Percentiles rank a stretch among this genome's conserved stretches.
phyloP scores from a whole-genome alignment of 2,329 filamentous ascomycete genomes.

The Thelonectria olida region DNA sequence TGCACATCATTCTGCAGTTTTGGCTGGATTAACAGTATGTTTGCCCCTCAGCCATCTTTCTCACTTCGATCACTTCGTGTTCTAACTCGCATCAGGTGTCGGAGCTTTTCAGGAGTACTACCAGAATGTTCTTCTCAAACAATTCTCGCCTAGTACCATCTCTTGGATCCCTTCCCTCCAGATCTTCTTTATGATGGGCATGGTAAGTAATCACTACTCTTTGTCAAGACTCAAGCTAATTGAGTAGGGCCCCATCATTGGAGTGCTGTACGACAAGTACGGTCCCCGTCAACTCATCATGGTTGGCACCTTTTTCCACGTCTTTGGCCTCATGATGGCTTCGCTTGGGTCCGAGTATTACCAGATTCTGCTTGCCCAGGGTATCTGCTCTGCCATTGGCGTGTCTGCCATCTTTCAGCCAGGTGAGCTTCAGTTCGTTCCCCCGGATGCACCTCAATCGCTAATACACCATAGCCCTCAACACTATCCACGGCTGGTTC shows the following conservation, averaged over 20 bases:
- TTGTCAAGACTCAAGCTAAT: neutral
- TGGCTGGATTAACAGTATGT: conserved; percentile 56
- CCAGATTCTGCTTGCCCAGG: conserved; percentile 53
- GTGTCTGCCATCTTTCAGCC: conserved; percentile 46
- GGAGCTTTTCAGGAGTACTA: conserved; percentile 69
- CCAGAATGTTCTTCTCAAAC: conserved; percentile 54
- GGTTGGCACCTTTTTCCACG: conserved; percentile 62
- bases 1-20: conserved; percentile 51
- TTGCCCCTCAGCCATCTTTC: no score
- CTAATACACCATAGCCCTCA: conserved; percentile 42
- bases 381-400: conserved; percentile 48
- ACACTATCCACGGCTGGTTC: conserved; percentile 47
- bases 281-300: conserved; percentile 68
- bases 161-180: conserved; percentile 68
- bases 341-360: conserved; percentile 55
- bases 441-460: no score
- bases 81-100: conserved; percentile 38
- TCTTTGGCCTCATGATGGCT: conserved; percentile 72
- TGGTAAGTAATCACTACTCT: conserved; percentile 41
- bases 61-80: neutral
- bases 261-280: conserved; percentile 69
- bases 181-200: conserved; percentile 61
- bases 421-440: conserved; percentile 34
- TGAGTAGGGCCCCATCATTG: conserved; percentile 64
- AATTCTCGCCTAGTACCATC: conserved; percentile 62